Base-by-base conservation (phyloP, 495 filamentous ascomycete species). In the Aspergillus baeticus region DNA sequence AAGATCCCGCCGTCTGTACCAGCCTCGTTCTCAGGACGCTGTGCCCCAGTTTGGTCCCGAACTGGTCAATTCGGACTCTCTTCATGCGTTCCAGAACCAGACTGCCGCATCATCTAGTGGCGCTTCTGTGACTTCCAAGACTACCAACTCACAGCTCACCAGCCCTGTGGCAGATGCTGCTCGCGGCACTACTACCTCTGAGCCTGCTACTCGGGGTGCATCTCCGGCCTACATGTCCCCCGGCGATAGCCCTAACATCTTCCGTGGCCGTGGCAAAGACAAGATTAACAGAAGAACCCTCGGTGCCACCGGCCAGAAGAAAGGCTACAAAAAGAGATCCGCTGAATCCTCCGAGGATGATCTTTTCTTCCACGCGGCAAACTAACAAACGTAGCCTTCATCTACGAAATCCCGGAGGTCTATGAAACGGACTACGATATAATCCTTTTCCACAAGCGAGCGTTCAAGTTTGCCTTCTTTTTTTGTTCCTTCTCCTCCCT, bases 1-100 rank as follows among this genome's bases (percentile, higher is more conserved):
- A 29, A 64, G 51, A 42, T 62, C 63, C n/a, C 66, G 66, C 20
- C 61, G 61, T 29, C 39, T 69, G 43, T 69, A 64, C 44, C 54
- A 66, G 45, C 48, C 59, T 5, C 62, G 63, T 3, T 52, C 61
- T 6, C 60, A 61, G 35, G 33, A 38, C 17, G 29, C 42, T 13
- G 37, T 42, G 22, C 37, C 38, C 2, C 44, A 58, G 1, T 11
- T 23, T 17, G 46, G 34, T 18, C 22, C 22, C 15, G 57, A 60
- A 4, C 42, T 55, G 10, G 15, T 37, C 17, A 54, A 56, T 1
- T 7, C 33, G 2, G 60, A 56, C 11, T n/a, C 56, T 14, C 44
- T 57, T 41, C 48, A 50, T 34, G 46, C 42, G 39, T 45, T 51
- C 10, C 39, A 54, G 10, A 50, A n/a, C 23, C 48, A 52, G n/a